phyloP scores from a whole-genome alignment of 2,329 filamentous ascomycete genomes.

The Aspergillus hiratsukae region DNA sequence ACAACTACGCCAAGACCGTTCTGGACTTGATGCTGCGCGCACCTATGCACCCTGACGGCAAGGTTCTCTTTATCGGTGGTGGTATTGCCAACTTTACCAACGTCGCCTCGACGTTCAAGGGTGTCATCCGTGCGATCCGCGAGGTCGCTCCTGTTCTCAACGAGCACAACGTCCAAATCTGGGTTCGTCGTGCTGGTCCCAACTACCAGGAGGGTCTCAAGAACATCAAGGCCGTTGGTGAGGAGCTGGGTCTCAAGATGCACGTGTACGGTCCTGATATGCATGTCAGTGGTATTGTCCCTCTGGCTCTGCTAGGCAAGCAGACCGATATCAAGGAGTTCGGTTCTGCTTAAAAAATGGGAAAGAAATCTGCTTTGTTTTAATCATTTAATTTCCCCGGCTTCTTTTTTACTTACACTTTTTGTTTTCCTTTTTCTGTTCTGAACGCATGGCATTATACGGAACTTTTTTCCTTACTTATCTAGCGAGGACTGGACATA shows the following conservation, averaged over 20 bases:
- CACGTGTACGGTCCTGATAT: conserved; percentile 79
- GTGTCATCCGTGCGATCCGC: conserved; percentile 92
- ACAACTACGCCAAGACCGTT: conserved; percentile 96
- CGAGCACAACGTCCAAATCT: conserved; percentile 98
- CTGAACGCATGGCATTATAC: conserved; percentile 39
- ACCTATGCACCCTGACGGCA: conserved; percentile 79
- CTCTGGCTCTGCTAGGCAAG: conserved; percentile 71
- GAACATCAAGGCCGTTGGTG: conserved; percentile 97
- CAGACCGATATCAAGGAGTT: conserved; percentile 60
- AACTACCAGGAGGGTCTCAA: conserved; percentile 99
- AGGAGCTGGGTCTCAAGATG: conserved; percentile 94
- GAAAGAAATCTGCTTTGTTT: conserved; percentile 11
- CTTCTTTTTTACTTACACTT: conserved; percentile 17
- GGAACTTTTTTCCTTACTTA: conserved; percentile 23
- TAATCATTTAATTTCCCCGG: conserved; percentile 22
- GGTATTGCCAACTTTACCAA: conserved; percentile 99
- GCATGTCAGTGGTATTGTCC: conserved; percentile 93
- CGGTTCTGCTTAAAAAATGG: conserved; percentile 30
- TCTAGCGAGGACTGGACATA: conserved; percentile 6
- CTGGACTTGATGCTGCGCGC: conserved; percentile 96
- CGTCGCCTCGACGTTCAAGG: conserved; percentile 98
- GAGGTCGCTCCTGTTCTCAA: conserved; percentile 79
- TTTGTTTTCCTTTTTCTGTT: conserved; percentile 23
- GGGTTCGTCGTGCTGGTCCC: conserved; percentile 84
- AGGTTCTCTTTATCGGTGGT: conserved; percentile 98